Evolutionary conservation across 2,329 filamentous ascomycete genomes (phyloP), one percentile per base, ranked within the genome.

Genomic region (Corinectria fuckeliana): DNA sequence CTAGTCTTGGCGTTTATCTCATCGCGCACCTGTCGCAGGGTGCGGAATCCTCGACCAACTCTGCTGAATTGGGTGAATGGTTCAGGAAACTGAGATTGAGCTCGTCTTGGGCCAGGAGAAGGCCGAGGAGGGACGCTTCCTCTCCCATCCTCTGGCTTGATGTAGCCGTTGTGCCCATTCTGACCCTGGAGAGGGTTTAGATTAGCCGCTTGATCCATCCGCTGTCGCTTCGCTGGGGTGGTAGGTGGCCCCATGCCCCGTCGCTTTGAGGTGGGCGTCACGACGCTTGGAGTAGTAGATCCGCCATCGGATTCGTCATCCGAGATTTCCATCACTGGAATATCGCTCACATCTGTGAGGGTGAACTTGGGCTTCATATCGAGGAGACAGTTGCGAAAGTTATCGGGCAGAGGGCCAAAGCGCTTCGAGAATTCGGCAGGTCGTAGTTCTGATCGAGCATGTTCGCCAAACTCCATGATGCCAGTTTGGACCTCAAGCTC

Each of bases 401-500:
- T 73, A 0, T 79, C 74, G 0, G 85, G 80, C 0, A 86, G 72
- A 0, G 71, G 71, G 0, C 82, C 80, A 7, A 86, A 81, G 1
- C 69, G 60, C 8, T 74, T 76, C 11, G 75, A 75, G 48, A 85
- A 85, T 1, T 78, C 72, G 4, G 80, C 77, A 36, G 68, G 68
- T 9, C 58, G 62, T 5, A 82, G 81, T 18, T 82, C 78, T 5
- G 91, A 75, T 1, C 87, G 78, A 0, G 78, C 75, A 4, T 82
- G 78, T 0, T 79, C 75, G 0, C 84, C 82, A 60, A 94, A 88
- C 0, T 77, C 77, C 11, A 80, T 78, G 0, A 94, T 72, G 10
- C 86, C 84, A 2, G 82, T 82, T 18, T 82, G 82, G 0, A 96
- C 82, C 9, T 88, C 85, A 0, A 88, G 78, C n/a, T 88, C 83